Percentiles rank a stretch among this genome's conserved stretches.
Evolutionary conservation across 2,329 filamentous ascomycete genomes (phyloP).

Genomic region (Sordariomycetes sp.): DNA sequence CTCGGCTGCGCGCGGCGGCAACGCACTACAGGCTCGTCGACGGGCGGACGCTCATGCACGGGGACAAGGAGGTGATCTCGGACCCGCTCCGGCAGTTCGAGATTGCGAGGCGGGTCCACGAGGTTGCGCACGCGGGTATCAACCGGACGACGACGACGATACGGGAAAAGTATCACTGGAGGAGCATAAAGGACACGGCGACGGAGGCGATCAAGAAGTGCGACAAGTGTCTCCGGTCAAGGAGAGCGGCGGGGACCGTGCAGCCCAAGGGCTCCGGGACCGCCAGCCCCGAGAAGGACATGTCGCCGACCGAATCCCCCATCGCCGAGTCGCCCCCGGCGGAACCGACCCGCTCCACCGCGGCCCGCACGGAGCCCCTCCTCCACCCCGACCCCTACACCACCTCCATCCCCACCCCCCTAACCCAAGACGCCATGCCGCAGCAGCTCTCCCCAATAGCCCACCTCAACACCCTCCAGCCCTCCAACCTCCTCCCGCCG

Average conservation of each 20-base stretch:
- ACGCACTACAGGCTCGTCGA: conserved; percentile 84
- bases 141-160: conserved; percentile 96
- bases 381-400: not conserved
- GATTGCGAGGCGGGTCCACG: conserved; percentile 68
- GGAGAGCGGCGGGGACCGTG: conserved; percentile 28
- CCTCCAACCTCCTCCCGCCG: conserved; percentile 17
- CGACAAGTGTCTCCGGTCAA: conserved; percentile 70
- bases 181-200: conserved; percentile 94
- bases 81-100: conserved; percentile 85
- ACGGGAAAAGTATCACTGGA: conserved; percentile 92
- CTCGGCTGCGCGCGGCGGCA: conserved; percentile 79
- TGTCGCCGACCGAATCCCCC: not conserved
- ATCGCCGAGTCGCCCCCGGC: conserved; percentile 4
- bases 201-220: conserved; percentile 91
- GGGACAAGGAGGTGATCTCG: conserved; percentile 92
- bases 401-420: not conserved
- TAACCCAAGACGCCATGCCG: conserved; percentile 6
- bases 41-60: conserved; percentile 80
- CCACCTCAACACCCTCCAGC: conserved; percentile 14
- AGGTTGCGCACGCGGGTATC: conserved; percentile 72
- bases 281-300: conserved; percentile 1
- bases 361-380: not conserved
- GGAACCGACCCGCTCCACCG: not conserved
- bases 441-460: conserved; percentile 2
- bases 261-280: not conserved